phyloP scores from a whole-genome alignment of 2,329 filamentous ascomycete species.

The Teratosphaeria pseudoeucalypti region DNA sequence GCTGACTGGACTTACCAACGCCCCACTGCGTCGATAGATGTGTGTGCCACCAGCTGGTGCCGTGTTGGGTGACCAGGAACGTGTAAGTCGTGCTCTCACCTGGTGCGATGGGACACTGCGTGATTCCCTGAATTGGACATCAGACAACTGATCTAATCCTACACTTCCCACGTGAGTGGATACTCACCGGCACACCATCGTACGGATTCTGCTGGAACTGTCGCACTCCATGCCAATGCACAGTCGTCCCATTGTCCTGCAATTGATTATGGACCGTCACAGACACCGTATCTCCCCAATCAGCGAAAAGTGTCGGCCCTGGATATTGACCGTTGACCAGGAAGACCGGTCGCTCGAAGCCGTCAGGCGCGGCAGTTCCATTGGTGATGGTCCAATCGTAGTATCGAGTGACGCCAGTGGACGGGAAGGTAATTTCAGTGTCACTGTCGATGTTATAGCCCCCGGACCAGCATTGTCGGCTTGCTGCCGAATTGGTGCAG shows the following conservation, averaged over 20 bases:
- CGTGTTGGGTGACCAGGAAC: slow-evolving; percentile 19
- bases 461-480: background rate
- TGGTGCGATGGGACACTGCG: slow-evolving; percentile 1
- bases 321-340: background rate
- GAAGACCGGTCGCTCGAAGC: slow-evolving; percentile 10
- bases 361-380: slow-evolving; percentile 19
- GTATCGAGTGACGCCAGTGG: slow-evolving; percentile 21
- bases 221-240: slow-evolving; percentile 1
- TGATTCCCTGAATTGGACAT: background rate
- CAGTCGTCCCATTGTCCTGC: background rate
- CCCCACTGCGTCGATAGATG: background rate
- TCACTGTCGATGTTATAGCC: background rate
- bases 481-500: background rate
- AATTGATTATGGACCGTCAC: slow-evolving; percentile 19
- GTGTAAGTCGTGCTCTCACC: slow-evolving; percentile 25
- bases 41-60: background rate
- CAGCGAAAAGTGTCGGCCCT: background rate
- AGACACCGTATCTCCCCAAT: slow-evolving; percentile 16
- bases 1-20: slow-evolving; percentile 27
- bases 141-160: background rate
- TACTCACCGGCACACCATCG: slow-evolving; percentile 1
- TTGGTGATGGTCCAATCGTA: slow-evolving; percentile 21
- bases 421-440: slow-evolving; percentile 10
- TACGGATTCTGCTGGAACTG: background rate
- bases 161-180: background rate